A percentile compares a stretch with the other conserved stretches of the same genome.
phyloP scores from a whole-genome alignment of 805 yeast genomes.

The Nakazawaea holstii region DNA sequence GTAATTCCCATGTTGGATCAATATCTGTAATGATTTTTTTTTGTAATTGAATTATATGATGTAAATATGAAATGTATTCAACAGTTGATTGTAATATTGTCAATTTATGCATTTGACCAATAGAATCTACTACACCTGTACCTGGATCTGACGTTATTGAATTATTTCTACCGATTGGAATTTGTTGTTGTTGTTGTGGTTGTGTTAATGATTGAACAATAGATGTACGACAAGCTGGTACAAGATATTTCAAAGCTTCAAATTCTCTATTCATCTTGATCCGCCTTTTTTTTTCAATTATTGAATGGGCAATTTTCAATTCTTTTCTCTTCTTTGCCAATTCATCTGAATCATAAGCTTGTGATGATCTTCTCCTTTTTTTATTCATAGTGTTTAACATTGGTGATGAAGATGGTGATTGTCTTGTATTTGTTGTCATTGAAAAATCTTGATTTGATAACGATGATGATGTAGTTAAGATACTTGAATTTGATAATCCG shows the following conservation, averaged over 20 bases:
- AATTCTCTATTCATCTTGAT: slow-evolving; percentile 78
- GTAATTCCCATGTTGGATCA: slow-evolving; percentile 21
- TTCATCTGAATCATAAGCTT: slow-evolving; percentile 21
- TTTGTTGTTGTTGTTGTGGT: slow-evolving; percentile 8
- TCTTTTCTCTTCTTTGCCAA: slow-evolving; percentile 39
- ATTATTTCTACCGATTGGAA: slow-evolving; percentile 21
- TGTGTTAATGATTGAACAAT: slow-evolving; percentile 19
- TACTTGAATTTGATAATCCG: slow-evolving; percentile 9
- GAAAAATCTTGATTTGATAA: neutral
- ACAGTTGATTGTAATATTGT: slow-evolving; percentile 81
- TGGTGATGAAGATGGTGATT: neutral
- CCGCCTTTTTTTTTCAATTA: slow-evolving; percentile 75
- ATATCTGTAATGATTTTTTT: slow-evolving; percentile 30
- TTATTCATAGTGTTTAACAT: neutral
- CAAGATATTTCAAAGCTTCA: slow-evolving; percentile 69
- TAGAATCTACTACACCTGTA: neutral
- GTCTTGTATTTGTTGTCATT: slow-evolving; percentile 6
- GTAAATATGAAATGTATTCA: slow-evolving; percentile 69
- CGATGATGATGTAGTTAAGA: slow-evolving; percentile 2
- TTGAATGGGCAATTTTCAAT: slow-evolving; percentile 60
- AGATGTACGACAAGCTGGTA: slow-evolving; percentile 70
- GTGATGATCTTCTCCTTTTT: slow-evolving; percentile 23
- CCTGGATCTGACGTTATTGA: neutral
- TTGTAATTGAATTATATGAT: slow-evolving; percentile 49
- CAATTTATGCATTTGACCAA: slow-evolving; percentile 56